These are phyloP conservation scores for Exserohilum turcica DNA, from an alignment of 2,329 filamentous ascomycete genomes.

Conservation along the genomic window DNA sequence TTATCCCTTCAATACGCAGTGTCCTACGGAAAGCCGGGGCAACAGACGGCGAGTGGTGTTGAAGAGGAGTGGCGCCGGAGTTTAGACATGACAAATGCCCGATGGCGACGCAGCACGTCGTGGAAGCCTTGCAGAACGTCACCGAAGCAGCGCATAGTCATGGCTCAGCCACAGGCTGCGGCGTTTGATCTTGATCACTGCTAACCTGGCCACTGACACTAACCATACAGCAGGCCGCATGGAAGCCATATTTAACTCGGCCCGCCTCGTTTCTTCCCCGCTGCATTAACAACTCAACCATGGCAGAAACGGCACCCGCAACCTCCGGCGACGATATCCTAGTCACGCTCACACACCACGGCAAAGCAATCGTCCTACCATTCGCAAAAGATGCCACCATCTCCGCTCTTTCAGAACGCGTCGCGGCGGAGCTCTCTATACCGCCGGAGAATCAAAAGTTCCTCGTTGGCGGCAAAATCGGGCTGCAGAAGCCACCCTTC, in stretches of 20 bases:
- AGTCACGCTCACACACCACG: constrained; percentile 62
- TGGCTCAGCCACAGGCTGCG: constrained; percentile 27
- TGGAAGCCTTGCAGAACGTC: constrained; percentile 47
- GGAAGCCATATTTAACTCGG: too few species aligned
- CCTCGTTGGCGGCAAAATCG: constrained; percentile 66
- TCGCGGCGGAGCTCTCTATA: constrained; percentile 63
- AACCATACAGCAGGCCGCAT: constrained; percentile 8
- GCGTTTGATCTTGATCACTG: constrained; percentile 36
- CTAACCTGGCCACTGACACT: constrained; percentile 31
- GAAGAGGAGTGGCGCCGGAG: background rate
- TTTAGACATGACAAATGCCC: constrained; percentile 42
- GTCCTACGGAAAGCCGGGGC: background rate
- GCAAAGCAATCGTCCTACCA: constrained; percentile 55
- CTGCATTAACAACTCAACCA: constrained; percentile 7
- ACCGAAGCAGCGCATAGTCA: constrained; percentile 30
- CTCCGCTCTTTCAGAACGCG: constrained; percentile 62
- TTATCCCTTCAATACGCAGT: too few species aligned
- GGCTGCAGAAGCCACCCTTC: constrained; percentile 68
- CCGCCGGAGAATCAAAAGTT: constrained; percentile 70
- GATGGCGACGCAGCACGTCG: constrained; percentile 30
- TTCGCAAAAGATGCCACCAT: constrained; percentile 60
- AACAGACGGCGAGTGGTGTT: background rate
- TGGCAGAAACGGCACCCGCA: constrained; percentile 19
- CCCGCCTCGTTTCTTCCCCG: background rate
- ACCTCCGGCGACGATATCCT: constrained; percentile 26